Conservation (phyloP, 345 rosid genomes). For the Rubroshorea leprosula region DNA sequence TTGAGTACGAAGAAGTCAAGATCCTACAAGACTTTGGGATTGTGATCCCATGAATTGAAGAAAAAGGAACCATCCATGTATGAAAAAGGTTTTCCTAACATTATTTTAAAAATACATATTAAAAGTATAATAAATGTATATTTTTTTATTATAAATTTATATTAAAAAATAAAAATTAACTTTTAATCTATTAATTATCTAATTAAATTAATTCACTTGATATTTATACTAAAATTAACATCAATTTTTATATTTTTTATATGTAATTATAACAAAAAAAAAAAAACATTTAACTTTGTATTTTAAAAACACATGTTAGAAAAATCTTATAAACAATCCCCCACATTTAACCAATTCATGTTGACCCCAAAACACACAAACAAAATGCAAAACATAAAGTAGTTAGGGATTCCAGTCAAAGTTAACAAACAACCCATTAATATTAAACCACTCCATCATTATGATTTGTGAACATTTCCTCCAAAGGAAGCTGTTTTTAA, state of each 20-base stretch:
- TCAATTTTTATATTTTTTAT: too few relatives aligned
- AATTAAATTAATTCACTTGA: too few relatives aligned
- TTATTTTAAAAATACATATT: too few relatives aligned
- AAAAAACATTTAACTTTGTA: too few relatives aligned
- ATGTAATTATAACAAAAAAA: too few relatives aligned
- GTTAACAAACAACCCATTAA: not conserved
- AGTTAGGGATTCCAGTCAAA: slow-evolving; percentile 19
- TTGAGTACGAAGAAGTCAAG: slow-evolving; percentile 10
- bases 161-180: too few relatives aligned
- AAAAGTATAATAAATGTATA: too few relatives aligned
- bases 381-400: not conserved
- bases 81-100: too few relatives aligned
- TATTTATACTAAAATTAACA: too few relatives aligned
- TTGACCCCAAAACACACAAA: not conserved
- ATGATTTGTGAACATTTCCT: not conserved
- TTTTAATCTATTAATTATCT: too few relatives aligned
- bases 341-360: slow-evolving; percentile 4
- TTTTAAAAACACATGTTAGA: not conserved
- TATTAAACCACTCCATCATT: not conserved
- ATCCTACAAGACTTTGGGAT: slow-evolving; percentile 7
- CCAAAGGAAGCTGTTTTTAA: too few relatives aligned
- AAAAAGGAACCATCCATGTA: not conserved
- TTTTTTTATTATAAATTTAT: too few relatives aligned
- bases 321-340: not conserved
- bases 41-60: slow-evolving; percentile 1